Base-by-base conservation (phyloP, 495 filamentous ascomycete species). In the Filosporella fistucella region DNA sequence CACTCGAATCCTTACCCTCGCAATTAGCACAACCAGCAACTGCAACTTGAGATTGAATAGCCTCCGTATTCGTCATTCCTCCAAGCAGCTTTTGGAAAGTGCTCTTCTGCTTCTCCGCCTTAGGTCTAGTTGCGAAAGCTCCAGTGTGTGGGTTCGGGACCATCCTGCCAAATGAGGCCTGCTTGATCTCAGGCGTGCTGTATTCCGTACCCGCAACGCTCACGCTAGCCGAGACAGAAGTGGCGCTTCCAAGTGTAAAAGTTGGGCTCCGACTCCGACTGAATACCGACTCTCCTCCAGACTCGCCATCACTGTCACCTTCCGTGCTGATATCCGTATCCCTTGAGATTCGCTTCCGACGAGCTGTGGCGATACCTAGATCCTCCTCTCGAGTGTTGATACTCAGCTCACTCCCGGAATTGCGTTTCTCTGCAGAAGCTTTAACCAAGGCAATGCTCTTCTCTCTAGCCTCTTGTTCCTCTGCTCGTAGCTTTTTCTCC, bases 231-330 rank as follows among this genome's bases (percentile, higher is more conserved):
- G 35, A 36, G 20, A 25, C 24, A 3, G 16, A 17, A 13, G 42
- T 38, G 30, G 12, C 26, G 11, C 21, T 51, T 26, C 42, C 57
- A 10, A 60, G 52, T 28, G 65, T 68, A 0, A 77, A 56, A 21
- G 78, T 76, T 0, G 82, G 70, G 24, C 70, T 72, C 20, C 81
- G 72, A 26, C 72, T 75, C 17, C 80, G 63, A 1, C 79, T 82
- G 57, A 86, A 87, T 13, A 87, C 64, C 42, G 80, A 84, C 45
- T 83, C 80, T 35, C 68, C 71, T 56, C 68, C 66, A 52, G 75
- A 79, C 41, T 82, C 80, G 25, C 66, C 68, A 8, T 77, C 74
- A 0, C 76, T 76, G 14, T 54, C 55, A 34, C 75, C 77, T 11
- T 77, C 75, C 30, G 75, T 73, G 13, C 71, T 74, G 26, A 78